A percentile compares a stretch with the other conserved stretches of the same genome.
phyloP scores from a whole-genome alignment of 2,329 filamentous ascomycete species.

The Neonectria sp. region DNA sequence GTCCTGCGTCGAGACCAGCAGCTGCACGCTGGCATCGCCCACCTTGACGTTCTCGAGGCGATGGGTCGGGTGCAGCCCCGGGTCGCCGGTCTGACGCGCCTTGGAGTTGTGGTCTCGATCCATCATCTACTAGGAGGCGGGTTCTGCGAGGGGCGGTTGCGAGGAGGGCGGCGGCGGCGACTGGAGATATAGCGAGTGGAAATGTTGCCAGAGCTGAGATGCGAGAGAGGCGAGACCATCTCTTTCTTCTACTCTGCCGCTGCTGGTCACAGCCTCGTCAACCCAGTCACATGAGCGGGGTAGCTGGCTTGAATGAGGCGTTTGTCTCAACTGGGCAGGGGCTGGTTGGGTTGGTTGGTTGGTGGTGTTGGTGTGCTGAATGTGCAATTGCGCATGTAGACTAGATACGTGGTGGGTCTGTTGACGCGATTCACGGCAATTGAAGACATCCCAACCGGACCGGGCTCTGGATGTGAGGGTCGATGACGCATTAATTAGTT shows the following conservation, averaged over 20 bases:
- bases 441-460: no score
- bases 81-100: not conserved
- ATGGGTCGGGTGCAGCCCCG: conserved; percentile 6
- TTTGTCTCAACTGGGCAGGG: not conserved
- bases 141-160: not conserved
- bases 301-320: not conserved
- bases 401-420: not conserved
- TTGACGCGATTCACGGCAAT: no score
- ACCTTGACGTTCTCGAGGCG: conserved; percentile 23
- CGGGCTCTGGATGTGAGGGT: no score
- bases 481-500: no score
- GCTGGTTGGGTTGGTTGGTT: not conserved
- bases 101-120: not conserved
- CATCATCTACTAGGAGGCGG: no score
- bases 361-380: not conserved
- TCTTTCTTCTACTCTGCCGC: not conserved
- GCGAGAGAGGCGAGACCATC: not conserved
- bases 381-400: not conserved
- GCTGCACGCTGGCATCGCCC: conserved; percentile 37
- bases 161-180: no score
- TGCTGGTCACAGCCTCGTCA: not conserved
- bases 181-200: no score
- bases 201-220: not conserved
- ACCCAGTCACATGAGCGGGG: conserved; percentile 25
- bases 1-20: conserved; percentile 41